Evolutionary conservation across 2,329 filamentous ascomycete species (phyloP), one percentile per base, ranked within the genome.

Genomic region (Microdochium trichocladiopsis): DNA sequence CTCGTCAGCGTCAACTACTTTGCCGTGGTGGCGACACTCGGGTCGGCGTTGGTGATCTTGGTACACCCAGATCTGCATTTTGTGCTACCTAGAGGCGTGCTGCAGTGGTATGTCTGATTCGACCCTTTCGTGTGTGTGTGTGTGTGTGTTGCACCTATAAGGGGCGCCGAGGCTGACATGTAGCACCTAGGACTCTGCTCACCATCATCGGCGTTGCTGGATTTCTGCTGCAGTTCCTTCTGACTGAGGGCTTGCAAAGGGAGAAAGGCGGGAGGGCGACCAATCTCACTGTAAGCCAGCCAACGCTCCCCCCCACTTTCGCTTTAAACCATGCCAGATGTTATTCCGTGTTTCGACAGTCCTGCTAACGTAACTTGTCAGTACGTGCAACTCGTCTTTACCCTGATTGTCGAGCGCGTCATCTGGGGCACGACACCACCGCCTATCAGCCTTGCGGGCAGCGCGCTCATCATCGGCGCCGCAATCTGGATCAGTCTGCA

Each of bases 1-100:
- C 78, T 94, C 16, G 80, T 93, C 43, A 84, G 79, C 25, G 88
- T 93, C 8, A 91, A 88, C 56, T 93, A 92, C 66, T 92, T 93
- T 63, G 83, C 85, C 1, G 70, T 72, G 0, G 77, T 83, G 65
- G 87, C 86, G 37, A 87, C 83, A 0, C 59, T 88, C 0, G 80
- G 89, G 50, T 87, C 84, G 8, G 68, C 78, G 1, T 60, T 84
- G 1, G 78, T 81, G 37, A 80, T 91, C 62, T 71, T 72, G 12
- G 54, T 71, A 9, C 64, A 73, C 25, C 75, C 75, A 0, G 66
- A 66, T 31, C 59, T 76, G 23, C 60, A 66, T 2, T 70, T 78
- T 9, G 65, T 72, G 51, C 60, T 70, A 2, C 67, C 69, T 0
- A 49, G 54, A 43, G 53, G 60, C 52, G 31, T 59, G 52, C 52